Percentiles rank a stretch among this genome's conserved stretches.
phyloP scores from a whole-genome alignment of 2,329 filamentous ascomycete species.

The Coniella vitis region DNA sequence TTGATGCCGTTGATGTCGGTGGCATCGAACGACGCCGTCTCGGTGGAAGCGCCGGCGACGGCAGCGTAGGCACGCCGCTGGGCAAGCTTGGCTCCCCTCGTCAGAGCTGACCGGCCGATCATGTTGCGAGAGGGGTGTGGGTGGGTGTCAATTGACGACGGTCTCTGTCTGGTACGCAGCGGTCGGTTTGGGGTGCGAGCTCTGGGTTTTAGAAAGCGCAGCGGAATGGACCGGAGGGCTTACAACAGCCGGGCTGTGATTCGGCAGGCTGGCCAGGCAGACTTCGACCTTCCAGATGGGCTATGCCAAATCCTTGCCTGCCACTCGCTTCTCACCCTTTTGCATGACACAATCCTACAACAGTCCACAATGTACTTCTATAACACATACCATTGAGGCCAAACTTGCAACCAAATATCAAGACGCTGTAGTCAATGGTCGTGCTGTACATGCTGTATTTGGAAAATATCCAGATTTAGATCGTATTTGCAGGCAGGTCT shows the following conservation, averaged over 20 bases:
- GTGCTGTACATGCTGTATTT: too few relatives aligned
- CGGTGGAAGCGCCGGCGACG: conserved; percentile 50
- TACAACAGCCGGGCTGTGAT: conserved; percentile 14
- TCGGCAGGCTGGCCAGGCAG: conserved; percentile 4
- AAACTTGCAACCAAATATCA: too few relatives aligned
- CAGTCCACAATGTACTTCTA: not conserved
- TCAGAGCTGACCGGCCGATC: conserved; percentile 56
- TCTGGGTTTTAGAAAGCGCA: conserved; percentile 18
- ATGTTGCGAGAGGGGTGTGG: conserved; percentile 50
- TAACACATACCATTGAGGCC: too few relatives aligned
- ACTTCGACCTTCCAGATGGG: not conserved
- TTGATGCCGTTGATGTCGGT: conserved; percentile 84
- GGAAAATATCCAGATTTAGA: too few relatives aligned
- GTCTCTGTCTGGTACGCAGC: conserved; percentile 25
- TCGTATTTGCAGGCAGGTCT: too few relatives aligned
- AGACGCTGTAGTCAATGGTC: too few relatives aligned
- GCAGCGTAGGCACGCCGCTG: conserved; percentile 46
- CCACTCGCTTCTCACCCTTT: not conserved
- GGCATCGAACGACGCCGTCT: conserved; percentile 80
- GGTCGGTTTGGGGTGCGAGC: conserved; percentile 19
- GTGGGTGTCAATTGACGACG: conserved; percentile 43
- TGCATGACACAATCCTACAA: not conserved
- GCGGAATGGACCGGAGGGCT: conserved; percentile 11
- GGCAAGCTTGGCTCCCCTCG: conserved; percentile 49
- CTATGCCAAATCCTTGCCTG: not conserved